phyloP scores from a whole-genome alignment of 2,329 filamentous ascomycete genomes.

The Arthrobotrys musiformis region DNA sequence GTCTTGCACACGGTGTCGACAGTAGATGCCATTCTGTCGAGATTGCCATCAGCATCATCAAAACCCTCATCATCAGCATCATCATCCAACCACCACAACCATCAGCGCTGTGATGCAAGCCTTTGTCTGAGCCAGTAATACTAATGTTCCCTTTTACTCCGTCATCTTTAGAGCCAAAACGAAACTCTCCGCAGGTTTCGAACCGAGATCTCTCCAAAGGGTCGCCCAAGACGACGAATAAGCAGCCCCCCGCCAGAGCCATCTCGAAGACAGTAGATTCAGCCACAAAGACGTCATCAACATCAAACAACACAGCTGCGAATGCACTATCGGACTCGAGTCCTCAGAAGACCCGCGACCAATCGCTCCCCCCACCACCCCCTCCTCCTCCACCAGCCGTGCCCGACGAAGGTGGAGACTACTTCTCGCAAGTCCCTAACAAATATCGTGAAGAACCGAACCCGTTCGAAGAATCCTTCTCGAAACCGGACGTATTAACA shows the following conservation, averaged over 20 bases:
- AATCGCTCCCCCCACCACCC: conserved; percentile 67
- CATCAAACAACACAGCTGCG: background rate
- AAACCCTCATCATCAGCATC: background rate
- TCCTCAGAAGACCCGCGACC: conserved; percentile 55
- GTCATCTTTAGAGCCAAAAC: conserved; percentile 46
- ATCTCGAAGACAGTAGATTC: conserved; percentile 25
- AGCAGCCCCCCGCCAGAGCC: conserved; percentile 20
- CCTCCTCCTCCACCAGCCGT: conserved; percentile 65
- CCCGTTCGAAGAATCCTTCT: conserved; percentile 96
- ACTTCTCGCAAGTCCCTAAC: conserved; percentile 65
- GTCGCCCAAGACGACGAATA: conserved; percentile 38
- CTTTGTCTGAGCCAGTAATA: background rate
- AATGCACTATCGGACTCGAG: conserved; percentile 21
- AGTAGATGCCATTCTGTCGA: too few relatives aligned
- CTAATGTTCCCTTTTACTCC: too few relatives aligned
- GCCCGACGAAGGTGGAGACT: conserved; percentile 65
- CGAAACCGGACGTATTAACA: conserved; percentile 69
- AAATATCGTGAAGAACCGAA: conserved; percentile 85
- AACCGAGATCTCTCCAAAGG: conserved; percentile 46
- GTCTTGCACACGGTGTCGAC: too few relatives aligned
- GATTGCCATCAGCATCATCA: background rate
- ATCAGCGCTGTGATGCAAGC: background rate
- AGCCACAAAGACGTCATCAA: conserved; percentile 23
- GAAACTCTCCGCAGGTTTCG: conserved; percentile 42
- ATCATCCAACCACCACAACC: background rate